Conservation (phyloP, 306 rosid species). For the Cicer yamashitae region DNA sequence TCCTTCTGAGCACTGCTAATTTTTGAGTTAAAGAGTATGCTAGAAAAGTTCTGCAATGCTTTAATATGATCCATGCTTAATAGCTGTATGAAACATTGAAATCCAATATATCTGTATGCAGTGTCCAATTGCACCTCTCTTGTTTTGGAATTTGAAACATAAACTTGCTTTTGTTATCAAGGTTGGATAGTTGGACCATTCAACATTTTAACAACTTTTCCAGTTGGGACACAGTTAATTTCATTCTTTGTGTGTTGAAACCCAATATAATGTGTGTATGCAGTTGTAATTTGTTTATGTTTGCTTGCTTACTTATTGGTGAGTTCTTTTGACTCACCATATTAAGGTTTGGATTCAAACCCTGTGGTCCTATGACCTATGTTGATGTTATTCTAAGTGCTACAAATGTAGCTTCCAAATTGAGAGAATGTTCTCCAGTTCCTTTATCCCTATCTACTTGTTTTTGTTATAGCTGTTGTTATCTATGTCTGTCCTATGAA, state of each 20-base stretch:
- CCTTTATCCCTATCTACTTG: background rate
- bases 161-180: background rate
- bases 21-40: background rate
- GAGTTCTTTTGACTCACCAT: background rate
- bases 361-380: background rate
- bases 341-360: background rate
- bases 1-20: background rate
- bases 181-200: background rate
- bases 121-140: background rate
- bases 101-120: background rate
- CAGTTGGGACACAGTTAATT: background rate
- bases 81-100: conserved; percentile 11
- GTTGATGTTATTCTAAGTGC: background rate
- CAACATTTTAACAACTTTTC: background rate
- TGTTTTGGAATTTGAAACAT: conserved; percentile 17
- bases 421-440: background rate
- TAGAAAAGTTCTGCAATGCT: background rate
- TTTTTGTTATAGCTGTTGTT: background rate
- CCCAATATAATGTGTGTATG: background rate
- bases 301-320: background rate
- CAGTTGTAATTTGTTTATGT: background rate
- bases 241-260: conserved; percentile 1
- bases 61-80: background rate
- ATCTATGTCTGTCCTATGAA: background rate
- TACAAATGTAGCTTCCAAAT: background rate